Base-by-base conservation (phyloP, 2,329 filamentous ascomycete genomes). In the Penicillium sp. region DNA sequence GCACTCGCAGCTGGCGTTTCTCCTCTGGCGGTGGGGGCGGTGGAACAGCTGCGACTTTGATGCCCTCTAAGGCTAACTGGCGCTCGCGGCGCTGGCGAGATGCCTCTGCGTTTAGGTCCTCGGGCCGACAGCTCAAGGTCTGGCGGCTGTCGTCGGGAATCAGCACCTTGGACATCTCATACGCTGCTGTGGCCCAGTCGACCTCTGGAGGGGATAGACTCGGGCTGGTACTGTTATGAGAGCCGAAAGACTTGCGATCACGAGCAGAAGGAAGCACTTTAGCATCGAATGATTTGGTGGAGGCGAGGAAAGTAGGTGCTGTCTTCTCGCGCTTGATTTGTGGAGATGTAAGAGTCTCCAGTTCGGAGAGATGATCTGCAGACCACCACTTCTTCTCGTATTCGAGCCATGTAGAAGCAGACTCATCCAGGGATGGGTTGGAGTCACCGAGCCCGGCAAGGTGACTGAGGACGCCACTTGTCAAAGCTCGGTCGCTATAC, bases 401-500 rank as follows among this genome's bases (percentile, higher is more conserved):
- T 62, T 81, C 49, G 7, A 37, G 10, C 2, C 11, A 6, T 31
- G 49, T n/a, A 18, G 18, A 6, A 27, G 58, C 55, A 60, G 66
- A 43, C 60, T 66, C 54, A 73, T 73, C 35, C 74, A 76, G 54
- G 41, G 86, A 86, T 41, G 87, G 87, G 40, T 24, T 35, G 19
- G 35, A 19, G 9, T 67, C 66, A 7, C 62, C 62, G 43, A 99
- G 83, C 6, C 94, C 95, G 66, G 90, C 91, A 18, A 99, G 74
- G 75, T 99, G 95, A 73, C 93, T 96, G 58, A 97, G 79, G 3
- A 97, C 88, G 46, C 95, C 95, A 36, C 92, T 96, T 54, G 85
- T 89, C 50, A 99, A 79, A 9, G 95, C 95, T 59, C 93, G 87
- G 75, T 99, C 91, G 72, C 93, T 97, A 72, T 99, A 99, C 0